These are phyloP conservation scores for Fusarium nurragi DNA, from an alignment of 2,329 filamentous ascomycete species.

Conservation along the genomic window DNA sequence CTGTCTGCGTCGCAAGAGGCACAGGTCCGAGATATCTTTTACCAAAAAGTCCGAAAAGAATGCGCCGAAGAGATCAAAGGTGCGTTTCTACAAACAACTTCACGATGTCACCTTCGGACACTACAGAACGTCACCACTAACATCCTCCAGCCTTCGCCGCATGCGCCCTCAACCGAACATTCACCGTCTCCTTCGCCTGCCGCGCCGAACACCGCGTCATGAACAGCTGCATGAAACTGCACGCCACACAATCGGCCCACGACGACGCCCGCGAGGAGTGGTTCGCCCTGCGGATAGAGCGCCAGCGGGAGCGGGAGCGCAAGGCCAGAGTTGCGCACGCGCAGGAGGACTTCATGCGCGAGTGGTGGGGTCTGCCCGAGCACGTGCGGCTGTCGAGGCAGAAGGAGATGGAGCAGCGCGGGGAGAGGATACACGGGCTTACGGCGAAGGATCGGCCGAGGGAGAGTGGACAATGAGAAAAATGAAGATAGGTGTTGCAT, in stretches of 20 bases:
- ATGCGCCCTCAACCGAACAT: constrained; percentile 85
- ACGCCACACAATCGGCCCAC: constrained; percentile 85
- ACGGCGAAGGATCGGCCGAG: constrained; percentile 48
- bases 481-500: constrained; percentile 26
- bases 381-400: constrained; percentile 62
- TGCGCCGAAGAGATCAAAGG: constrained; percentile 84
- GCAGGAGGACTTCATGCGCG: constrained; percentile 71
- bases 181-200: constrained; percentile 89
- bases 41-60: constrained; percentile 78
- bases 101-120: background rate
- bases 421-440: constrained; percentile 66
- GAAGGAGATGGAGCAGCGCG: constrained; percentile 57
- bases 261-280: constrained; percentile 93
- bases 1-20: constrained; percentile 83
- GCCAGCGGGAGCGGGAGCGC: constrained; percentile 72
- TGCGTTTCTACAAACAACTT: constrained; percentile 47
- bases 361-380: constrained; percentile 73
- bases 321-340: constrained; percentile 68
- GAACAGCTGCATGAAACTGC: constrained; percentile 91
- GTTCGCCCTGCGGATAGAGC: constrained; percentile 81
- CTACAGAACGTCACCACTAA: constrained; percentile 8
- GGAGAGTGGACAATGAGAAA: constrained; percentile 17
- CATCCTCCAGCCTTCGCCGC: constrained; percentile 79
- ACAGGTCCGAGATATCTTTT: constrained; percentile 82
- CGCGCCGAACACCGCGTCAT: constrained; percentile 81